Percentiles rank a stretch among this genome's conserved stretches.
Evolutionary conservation across 805 yeast species (phyloP).

Genomic region (Nakazawaea wickerhamii): DNA sequence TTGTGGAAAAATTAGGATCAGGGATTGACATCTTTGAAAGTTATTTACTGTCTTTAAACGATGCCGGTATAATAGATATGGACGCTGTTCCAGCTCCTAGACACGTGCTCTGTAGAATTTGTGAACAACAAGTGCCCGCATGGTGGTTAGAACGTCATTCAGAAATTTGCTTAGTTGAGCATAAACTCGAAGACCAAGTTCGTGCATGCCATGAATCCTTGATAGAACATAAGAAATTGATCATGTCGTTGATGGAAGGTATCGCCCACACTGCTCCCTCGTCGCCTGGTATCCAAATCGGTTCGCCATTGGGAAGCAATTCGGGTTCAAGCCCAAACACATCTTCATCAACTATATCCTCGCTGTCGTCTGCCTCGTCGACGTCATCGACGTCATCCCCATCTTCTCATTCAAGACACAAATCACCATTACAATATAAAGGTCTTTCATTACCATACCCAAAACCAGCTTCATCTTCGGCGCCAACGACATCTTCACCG

Average conservation of each 20-base stretch:
- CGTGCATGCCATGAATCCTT: constrained; percentile 71
- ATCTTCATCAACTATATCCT: constrained; percentile 25
- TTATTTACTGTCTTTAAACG: constrained; percentile 61
- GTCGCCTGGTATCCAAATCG: constrained; percentile 6
- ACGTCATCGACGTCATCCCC: constrained; percentile 12
- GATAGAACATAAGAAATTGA: constrained; percentile 57
- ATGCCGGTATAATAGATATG: constrained; percentile 58
- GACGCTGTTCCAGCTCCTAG: constrained; percentile 72
- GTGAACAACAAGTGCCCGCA: constrained; percentile 86
- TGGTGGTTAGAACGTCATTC: constrained; percentile 97
- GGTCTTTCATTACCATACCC: constrained; percentile 43
- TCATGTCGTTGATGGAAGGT: constrained; percentile 39
- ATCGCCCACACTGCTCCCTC: constrained; percentile 21
- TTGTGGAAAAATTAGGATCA: constrained; percentile 78
- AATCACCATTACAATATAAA: constrained; percentile 44
- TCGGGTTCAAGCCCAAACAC: constrained; percentile 15
- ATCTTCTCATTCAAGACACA: background rate
- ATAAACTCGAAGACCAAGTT: constrained; percentile 71
- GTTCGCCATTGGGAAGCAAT: constrained; percentile 13
- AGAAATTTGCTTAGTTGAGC: constrained; percentile 81
- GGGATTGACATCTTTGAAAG: constrained; percentile 82
- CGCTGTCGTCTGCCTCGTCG: constrained; percentile 22
- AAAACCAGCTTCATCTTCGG: constrained; percentile 5
- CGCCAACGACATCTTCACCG: constrained; percentile 3
- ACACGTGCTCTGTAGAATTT: constrained; percentile 80